phyloP scores from a whole-genome alignment of 148 eudicot genomes.

The Chenopodium formosanum region DNA sequence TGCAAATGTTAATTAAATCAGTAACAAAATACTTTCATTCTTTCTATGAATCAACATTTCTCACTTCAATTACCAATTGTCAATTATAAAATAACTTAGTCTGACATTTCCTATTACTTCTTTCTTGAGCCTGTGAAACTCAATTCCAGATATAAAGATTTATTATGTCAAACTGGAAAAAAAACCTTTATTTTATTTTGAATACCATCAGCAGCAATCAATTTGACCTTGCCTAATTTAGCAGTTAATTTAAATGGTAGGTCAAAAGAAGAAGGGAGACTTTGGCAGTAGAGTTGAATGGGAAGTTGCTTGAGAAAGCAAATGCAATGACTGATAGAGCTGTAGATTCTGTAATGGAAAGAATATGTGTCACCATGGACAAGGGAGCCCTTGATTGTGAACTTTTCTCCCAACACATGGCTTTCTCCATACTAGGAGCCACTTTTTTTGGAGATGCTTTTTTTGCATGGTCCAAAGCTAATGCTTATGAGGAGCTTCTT shows the following conservation, averaged over 20 bases:
- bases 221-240: neutral
- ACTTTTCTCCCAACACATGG: slow-evolving; percentile 47
- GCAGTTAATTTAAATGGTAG: slow-evolving; percentile 16
- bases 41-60: neutral
- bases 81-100: neutral
- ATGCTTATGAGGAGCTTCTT: slow-evolving; percentile 48
- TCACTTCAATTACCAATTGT: neutral
- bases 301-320: slow-evolving; percentile 37
- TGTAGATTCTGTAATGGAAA: slow-evolving; percentile 41
- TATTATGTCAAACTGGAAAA: neutral
- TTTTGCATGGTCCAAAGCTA: slow-evolving; percentile 53
- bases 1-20: too few species aligned
- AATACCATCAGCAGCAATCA: neutral
- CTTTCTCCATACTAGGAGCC: slow-evolving; percentile 50
- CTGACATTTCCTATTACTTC: neutral
- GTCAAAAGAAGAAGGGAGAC: slow-evolving; percentile 44
- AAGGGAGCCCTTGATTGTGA: slow-evolving; percentile 45
- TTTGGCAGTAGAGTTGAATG: slow-evolving; percentile 39
- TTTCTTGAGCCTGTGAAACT: neutral
- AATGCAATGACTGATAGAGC: slow-evolving; percentile 37
- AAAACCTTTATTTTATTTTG: neutral
- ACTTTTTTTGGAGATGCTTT: slow-evolving; percentile 56
- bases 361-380: slow-evolving; percentile 25
- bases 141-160: neutral
- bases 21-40: neutral